Percentiles rank a stretch among this genome's conserved stretches.
phyloP scores from a whole-genome alignment of 1,284 basidiomycete genomes.

The Kwoniella shivajii region DNA sequence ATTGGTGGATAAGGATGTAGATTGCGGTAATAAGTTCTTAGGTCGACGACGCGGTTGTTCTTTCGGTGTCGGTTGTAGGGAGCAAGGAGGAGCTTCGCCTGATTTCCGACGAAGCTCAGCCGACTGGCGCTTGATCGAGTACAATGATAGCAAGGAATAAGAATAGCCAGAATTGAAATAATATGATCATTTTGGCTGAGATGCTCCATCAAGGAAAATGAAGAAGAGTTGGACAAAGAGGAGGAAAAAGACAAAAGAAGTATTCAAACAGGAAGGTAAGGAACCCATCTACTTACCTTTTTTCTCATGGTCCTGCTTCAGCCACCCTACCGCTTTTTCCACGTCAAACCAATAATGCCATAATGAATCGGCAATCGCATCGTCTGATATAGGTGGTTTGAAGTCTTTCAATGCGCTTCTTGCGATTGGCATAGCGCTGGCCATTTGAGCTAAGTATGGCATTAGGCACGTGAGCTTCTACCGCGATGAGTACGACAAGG shows the following conservation, averaged over 20 bases:
- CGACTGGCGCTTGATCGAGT: conserved; percentile 6
- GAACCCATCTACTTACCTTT: conserved; percentile 70
- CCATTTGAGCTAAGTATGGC: conserved; percentile 66
- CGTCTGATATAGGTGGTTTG: conserved; percentile 70
- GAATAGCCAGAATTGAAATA: no score
- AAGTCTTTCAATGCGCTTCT: conserved; percentile 68
- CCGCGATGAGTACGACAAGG: conserved; percentile 59
- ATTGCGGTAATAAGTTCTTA: not conserved
- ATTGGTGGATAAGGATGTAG: conserved; percentile 7
- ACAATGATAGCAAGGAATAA: not conserved
- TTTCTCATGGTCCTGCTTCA: conserved; percentile 62
- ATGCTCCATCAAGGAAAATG: not conserved
- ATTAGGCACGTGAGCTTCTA: not conserved
- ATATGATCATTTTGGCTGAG: not conserved
- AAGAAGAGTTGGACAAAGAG: conserved; percentile 5
- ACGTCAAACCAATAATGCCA: conserved; percentile 91
- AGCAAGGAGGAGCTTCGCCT: conserved; percentile 37
- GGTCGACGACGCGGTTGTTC: conserved; percentile 36
- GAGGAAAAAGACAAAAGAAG: conserved; percentile 2
- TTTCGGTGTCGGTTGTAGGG: conserved; percentile 41
- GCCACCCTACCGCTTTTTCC: conserved; percentile 71
- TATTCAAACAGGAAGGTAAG: not conserved
- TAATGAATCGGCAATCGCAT: conserved; percentile 74
- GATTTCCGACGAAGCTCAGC: conserved; percentile 36
- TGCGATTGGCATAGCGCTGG: conserved; percentile 68